Evolutionary conservation across 2,329 filamentous ascomycete species (phyloP).

Genomic region (Fusarium sp.): DNA sequence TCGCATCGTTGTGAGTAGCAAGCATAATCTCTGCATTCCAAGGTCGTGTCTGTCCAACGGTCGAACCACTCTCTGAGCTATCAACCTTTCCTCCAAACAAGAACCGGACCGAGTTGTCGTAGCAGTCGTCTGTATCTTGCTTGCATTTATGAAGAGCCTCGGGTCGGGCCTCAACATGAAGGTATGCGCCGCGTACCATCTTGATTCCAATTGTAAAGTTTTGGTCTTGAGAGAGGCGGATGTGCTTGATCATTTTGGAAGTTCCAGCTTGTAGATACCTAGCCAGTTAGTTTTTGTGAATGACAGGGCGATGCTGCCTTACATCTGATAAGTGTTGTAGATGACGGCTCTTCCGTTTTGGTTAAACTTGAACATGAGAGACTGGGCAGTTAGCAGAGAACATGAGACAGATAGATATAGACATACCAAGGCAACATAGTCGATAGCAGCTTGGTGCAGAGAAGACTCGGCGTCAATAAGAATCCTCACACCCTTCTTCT

Average conservation of each 20-base stretch:
- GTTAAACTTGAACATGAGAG: constrained; percentile 13
- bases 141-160: constrained; percentile 2
- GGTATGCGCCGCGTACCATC: constrained; percentile 10
- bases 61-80: not conserved
- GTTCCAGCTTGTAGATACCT: constrained; percentile 14
- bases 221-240: not conserved
- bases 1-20: constrained; percentile 11
- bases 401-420: not conserved
- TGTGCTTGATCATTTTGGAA: constrained; percentile 14
- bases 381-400: not conserved
- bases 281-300: not conserved
- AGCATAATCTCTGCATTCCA: constrained; percentile 19
- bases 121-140: constrained; percentile 9
- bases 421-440: constrained; percentile 16
- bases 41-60: not conserved
- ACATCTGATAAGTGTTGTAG: constrained; percentile 25
- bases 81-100: constrained; percentile 4
- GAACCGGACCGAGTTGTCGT: constrained; percentile 12
- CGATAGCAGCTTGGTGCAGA: constrained; percentile 10
- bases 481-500: constrained; percentile 7
- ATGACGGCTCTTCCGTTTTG: not conserved
- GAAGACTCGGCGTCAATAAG: constrained; percentile 20
- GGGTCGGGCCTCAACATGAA: constrained; percentile 3
- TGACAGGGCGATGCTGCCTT: not conserved
- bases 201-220: constrained; percentile 12